Conservation (phyloP, 2,329 filamentous ascomycete species). For the Aspergillus proliferans region DNA sequence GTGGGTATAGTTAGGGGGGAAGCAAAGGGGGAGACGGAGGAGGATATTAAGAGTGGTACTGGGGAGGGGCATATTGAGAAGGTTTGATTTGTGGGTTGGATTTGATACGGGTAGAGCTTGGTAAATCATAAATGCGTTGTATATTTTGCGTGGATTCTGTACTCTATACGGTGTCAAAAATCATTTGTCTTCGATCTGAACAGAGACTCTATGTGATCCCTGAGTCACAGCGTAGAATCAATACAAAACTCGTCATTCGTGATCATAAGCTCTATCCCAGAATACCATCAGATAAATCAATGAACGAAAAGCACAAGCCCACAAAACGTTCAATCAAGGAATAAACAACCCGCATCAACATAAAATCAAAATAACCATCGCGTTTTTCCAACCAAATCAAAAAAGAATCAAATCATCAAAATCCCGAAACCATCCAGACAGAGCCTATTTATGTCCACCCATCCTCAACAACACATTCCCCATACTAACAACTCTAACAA, state of each 20-base stretch:
- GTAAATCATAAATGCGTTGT: too few species aligned
- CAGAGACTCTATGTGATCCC: too few species aligned
- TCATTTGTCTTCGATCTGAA: too few species aligned
- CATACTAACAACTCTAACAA: slow-evolving; percentile 9
- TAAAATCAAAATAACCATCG: too few species aligned
- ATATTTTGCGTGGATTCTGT: too few species aligned
- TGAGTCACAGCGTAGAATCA: too few species aligned
- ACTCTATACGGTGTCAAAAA: too few species aligned
- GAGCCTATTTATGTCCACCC: not conserved
- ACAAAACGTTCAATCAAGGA: not conserved
- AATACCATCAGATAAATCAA: not conserved
- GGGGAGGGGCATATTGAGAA: too few species aligned
- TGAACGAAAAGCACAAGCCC: not conserved
- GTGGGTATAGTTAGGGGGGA: too few species aligned
- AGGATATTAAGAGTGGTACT: slow-evolving; percentile 14
- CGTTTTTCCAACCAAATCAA: not conserved
- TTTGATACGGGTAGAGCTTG: not conserved
- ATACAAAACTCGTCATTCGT: too few species aligned
- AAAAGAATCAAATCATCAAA: not conserved
- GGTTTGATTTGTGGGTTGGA: slow-evolving; percentile 11
- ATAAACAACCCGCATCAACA: not conserved
- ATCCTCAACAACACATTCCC: slow-evolving; percentile 15
- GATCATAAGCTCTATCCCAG: not conserved
- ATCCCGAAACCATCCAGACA: not conserved
- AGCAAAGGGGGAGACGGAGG: too few species aligned